phyloP scores from a whole-genome alignment of 1,139 yeast genomes.

The Yamadazyma dushanensis region DNA sequence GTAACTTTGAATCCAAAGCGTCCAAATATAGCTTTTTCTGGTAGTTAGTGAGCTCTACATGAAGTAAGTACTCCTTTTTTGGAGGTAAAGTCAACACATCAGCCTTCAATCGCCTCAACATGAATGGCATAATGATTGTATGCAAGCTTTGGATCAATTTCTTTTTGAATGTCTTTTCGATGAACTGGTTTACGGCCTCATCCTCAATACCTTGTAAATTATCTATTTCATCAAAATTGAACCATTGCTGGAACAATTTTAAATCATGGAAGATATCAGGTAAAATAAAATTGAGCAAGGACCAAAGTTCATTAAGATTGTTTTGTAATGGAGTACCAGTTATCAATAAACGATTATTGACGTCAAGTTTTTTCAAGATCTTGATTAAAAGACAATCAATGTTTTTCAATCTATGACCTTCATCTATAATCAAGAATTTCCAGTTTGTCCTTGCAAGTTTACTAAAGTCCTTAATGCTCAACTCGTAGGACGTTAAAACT shows the following conservation, averaged over 20 bases:
- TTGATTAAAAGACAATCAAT: slow-evolving; percentile 72
- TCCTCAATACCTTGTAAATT: slow-evolving; percentile 35
- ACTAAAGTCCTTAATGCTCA: slow-evolving; percentile 64
- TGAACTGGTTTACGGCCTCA: slow-evolving; percentile 38
- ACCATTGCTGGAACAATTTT: slow-evolving; percentile 90
- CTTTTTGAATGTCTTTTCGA: slow-evolving; percentile 64
- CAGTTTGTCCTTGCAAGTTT: slow-evolving; percentile 56
- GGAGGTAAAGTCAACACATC: slow-evolving; percentile 78
- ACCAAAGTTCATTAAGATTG: slow-evolving; percentile 87
- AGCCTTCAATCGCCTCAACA: slow-evolving; percentile 75
- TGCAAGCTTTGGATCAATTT: slow-evolving; percentile 75
- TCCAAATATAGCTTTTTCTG: slow-evolving; percentile 68
- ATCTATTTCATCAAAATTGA: slow-evolving; percentile 67
- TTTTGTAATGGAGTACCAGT: slow-evolving; percentile 96
- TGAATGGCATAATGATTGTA: slow-evolving; percentile 83
- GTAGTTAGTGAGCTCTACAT: slow-evolving; percentile 60
- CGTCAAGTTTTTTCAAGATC: slow-evolving; percentile 64
- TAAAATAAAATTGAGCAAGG: slow-evolving; percentile 78
- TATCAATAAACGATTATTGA: slow-evolving; percentile 68
- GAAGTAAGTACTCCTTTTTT: slow-evolving; percentile 83
- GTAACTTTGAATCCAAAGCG: slow-evolving; percentile 51
- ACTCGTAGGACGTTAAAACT: slow-evolving; percentile 80
- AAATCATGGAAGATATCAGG: slow-evolving; percentile 93
- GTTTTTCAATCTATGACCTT: slow-evolving; percentile 89
- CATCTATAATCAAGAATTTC: slow-evolving; percentile 92